These are phyloP conservation scores for Penicillium diatomitis DNA, from an alignment of 495 filamentous ascomycete genomes.

Conservation along the genomic window DNA sequence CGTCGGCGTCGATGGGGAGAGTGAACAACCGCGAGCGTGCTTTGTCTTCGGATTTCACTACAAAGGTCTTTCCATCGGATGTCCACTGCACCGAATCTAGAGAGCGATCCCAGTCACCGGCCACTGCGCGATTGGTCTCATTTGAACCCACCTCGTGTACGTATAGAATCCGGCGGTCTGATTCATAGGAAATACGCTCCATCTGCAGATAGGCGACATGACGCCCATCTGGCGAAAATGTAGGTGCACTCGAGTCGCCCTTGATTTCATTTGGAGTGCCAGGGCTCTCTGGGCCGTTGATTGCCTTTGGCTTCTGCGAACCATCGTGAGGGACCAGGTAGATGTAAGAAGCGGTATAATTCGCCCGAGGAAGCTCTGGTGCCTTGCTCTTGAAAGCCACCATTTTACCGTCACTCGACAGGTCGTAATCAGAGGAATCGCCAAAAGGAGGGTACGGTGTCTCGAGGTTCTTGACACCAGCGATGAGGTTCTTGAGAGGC, in stretches of 20 bases:
- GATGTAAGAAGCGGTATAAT: conserved; percentile 30
- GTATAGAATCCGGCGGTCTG: conserved; percentile 28
- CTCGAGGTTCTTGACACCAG: conserved; percentile 35
- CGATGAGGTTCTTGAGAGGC: conserved; percentile 32
- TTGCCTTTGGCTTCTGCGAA: conserved; percentile 18
- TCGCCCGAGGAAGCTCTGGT: conserved; percentile 28
- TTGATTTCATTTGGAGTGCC: conserved; percentile 19
- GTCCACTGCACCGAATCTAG: conserved; percentile 28
- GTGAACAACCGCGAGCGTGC: conserved; percentile 24
- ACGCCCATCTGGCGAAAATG: conserved; percentile 30
- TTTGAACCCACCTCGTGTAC: conserved; percentile 23
- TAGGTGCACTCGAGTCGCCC: conserved; percentile 25
- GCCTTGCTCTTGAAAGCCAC: conserved; percentile 37
- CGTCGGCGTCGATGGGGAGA: conserved; percentile 19
- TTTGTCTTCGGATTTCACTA: conserved; percentile 23
- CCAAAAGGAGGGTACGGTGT: conserved; percentile 36
- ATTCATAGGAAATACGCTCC: conserved; percentile 27
- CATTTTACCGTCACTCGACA: conserved; percentile 31
- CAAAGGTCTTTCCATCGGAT: conserved; percentile 21
- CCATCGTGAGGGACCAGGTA: conserved; percentile 32
- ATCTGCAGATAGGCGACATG: conserved; percentile 34
- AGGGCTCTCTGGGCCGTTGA: conserved; percentile 26
- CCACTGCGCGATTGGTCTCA: conserved; percentile 21
- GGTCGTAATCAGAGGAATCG: conserved; percentile 30
- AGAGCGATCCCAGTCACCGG: conserved; percentile 33